A percentile compares a stretch with the other conserved stretches of the same genome.
Evolutionary conservation across 305 asterid genomes (phyloP).

Genomic region (Fraxinus latifolia): DNA sequence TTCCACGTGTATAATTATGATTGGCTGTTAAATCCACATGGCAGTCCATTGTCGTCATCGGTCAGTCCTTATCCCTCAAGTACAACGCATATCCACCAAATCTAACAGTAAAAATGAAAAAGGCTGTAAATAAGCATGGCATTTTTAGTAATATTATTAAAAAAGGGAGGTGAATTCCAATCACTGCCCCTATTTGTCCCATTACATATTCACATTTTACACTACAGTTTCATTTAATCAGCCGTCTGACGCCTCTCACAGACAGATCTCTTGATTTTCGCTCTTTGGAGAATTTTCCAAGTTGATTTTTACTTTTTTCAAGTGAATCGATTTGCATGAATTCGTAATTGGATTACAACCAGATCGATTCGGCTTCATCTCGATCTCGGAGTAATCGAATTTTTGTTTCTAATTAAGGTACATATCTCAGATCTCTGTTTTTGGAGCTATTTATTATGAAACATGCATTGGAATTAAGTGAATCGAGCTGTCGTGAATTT

Average conservation of each 20-base stretch:
- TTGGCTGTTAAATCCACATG: slow-evolving; percentile 22
- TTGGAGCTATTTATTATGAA: slow-evolving; percentile 23
- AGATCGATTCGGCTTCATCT: slow-evolving; percentile 30
- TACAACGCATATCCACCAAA: neutral
- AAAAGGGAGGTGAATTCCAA: slow-evolving; percentile 28
- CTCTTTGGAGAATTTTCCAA: neutral
- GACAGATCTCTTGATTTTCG: slow-evolving; percentile 24
- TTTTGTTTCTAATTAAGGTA: slow-evolving; percentile 30
- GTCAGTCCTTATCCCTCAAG: slow-evolving; percentile 4
- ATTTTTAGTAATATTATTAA: slow-evolving; percentile 29
- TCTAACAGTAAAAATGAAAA: neutral
- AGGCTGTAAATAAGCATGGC: slow-evolving; percentile 22
- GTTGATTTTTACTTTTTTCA: neutral
- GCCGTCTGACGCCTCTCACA: slow-evolving; percentile 33
- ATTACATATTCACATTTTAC: slow-evolving; percentile 28
- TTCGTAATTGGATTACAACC: slow-evolving; percentile 27
- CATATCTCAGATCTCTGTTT: slow-evolving; percentile 36
- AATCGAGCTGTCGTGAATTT: slow-evolving; percentile 10
- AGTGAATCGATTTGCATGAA: slow-evolving; percentile 33
- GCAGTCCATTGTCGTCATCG: slow-evolving; percentile 32
- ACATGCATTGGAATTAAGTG: slow-evolving; percentile 26
- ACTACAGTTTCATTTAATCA: slow-evolving; percentile 29
- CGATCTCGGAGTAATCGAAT: slow-evolving; percentile 23
- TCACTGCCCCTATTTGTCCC: neutral
- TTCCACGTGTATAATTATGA: slow-evolving; percentile 19